Evolutionary conservation across 495 filamentous ascomycete genomes (phyloP), one percentile per base, ranked within the genome.

Genomic region (Daldinia concentrica): DNA sequence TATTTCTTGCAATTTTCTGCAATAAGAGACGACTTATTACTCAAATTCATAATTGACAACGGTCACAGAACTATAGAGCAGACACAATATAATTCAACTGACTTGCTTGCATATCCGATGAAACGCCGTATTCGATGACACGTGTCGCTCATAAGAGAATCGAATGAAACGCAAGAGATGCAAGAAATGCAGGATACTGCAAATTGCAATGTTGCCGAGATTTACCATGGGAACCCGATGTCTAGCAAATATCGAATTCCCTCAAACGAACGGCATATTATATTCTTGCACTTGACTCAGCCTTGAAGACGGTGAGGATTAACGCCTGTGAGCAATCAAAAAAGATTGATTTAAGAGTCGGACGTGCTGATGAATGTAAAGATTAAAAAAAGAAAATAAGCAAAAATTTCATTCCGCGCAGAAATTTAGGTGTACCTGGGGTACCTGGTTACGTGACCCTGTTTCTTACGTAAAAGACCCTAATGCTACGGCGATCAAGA

Each of bases 241-340:
- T 78, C 48, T 71, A 54, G 62, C 36, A 57, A 17, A 54, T 51
- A 71, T 70, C 58, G 74, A 19, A 37, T 62, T 72, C 76, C 76
- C 76, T 78, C 76, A 78, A 78, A 78, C 76, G 76, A 76, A 68
- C 76, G 76, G 76, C 76, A 68, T 68, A 43, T 62, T 39, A 63
- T 72, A 50, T 41, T 78, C 76, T 78, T 50, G 76, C 76, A 78
- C 74, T 71, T 45, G 67, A 75, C 71, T 69, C 76, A 56, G 66
- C 55, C 51, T 72, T 68, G 66, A 72, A 78, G 70, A 75, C 74
- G 71, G 69, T 69, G 57, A 58, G 58, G 37, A 63, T 11, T 14
- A 9, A 66, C 65, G 74, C 69, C 76, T 73, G 26, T 73, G 69
- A 73, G 66, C 74, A 69, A 76, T 69, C 74, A 72, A 61, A 32